These are phyloP conservation scores for Magnolia sinica DNA, from an alignment of 164 flowering plant species.

Conservation along the genomic window DNA sequence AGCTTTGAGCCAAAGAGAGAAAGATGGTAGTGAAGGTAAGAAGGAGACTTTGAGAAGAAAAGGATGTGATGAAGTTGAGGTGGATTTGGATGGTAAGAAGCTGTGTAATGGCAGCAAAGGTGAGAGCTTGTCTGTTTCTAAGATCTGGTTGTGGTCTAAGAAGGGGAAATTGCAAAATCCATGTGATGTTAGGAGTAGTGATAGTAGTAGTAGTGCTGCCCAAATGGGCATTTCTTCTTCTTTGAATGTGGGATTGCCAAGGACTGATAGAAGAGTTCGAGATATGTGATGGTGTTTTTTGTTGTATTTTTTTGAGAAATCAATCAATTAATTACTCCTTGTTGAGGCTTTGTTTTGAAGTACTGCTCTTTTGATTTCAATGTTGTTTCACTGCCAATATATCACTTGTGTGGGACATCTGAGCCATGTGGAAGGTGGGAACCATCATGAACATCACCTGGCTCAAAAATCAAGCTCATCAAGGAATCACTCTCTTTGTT, in stretches of 20 bases:
- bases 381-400: background rate
- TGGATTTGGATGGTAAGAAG: constrained; percentile 50
- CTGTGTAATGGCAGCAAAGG: constrained; percentile 46
- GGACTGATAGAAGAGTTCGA: constrained; percentile 26
- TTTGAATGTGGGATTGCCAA: constrained; percentile 23
- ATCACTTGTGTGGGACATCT: background rate
- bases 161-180: constrained; percentile 39
- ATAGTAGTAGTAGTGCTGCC: background rate
- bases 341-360: background rate
- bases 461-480: background rate
- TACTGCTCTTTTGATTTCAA: background rate
- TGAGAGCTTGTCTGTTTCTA: constrained; percentile 88
- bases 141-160: constrained; percentile 91
- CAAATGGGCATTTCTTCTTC: constrained; percentile 14
- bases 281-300: constrained; percentile 20
- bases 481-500: too few species aligned
- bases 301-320: constrained; percentile 5
- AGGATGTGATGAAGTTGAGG: constrained; percentile 24
- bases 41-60: constrained; percentile 18
- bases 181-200: constrained; percentile 18
- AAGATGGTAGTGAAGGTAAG: constrained; percentile 18
- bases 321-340: background rate
- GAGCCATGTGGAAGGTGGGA: background rate
- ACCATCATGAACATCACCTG: background rate
- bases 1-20: constrained; percentile 9